Base-by-base conservation (phyloP, 768 basidiomycete genomes). In the Boletus bicolor region DNA sequence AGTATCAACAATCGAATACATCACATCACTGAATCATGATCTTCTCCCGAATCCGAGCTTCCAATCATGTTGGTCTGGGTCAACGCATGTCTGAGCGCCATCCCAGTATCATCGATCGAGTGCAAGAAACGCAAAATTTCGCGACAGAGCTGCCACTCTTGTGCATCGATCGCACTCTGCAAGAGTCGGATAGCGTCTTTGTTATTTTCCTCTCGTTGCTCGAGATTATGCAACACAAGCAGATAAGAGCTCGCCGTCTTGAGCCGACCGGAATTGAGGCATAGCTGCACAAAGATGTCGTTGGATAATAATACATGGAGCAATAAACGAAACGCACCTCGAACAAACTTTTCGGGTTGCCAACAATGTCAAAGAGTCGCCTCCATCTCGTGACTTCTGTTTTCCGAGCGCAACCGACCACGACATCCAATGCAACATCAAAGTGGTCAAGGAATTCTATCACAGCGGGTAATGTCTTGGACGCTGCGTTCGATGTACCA, bases 391-490 rank as follows among this genome's bases (percentile, higher is more conserved):
- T 87, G 67, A 95, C 82, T 72, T 99, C 97, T 7, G 93, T 98
- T 76, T 99, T 99, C 51, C 97, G 79, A 19, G 97, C 96, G 64
- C 96, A 98, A 6, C 91, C 87, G 10, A 98, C 95, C 12, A 98
- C 91, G 7, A 98, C 94, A 55, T 98, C 93, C 53, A 98, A 73
- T 7, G 89, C 82, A 50, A 83, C 89, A 57, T 95, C 91, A 66
- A 98, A 98, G 68, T 98, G 85, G 65, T 99, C 97, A 60, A 99
- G 74, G 65, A 99, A 98, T 59, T 93, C 90, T 58, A 98, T 79
- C 9, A 89, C 86, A 2, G 77, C 75, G 0, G 86, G 79, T 32
- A 98, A 72, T 11, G 21, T 24, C 21, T 24, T 24, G 21, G 21
- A 24, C 2, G 68, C 21, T 35, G 67, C 57, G n/a, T 70, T 57